Evolutionary conservation across 1,284 basidiomycete species (phyloP), one percentile per base, ranked within the genome.

Genomic region (Crucibulum parvulum): DNA sequence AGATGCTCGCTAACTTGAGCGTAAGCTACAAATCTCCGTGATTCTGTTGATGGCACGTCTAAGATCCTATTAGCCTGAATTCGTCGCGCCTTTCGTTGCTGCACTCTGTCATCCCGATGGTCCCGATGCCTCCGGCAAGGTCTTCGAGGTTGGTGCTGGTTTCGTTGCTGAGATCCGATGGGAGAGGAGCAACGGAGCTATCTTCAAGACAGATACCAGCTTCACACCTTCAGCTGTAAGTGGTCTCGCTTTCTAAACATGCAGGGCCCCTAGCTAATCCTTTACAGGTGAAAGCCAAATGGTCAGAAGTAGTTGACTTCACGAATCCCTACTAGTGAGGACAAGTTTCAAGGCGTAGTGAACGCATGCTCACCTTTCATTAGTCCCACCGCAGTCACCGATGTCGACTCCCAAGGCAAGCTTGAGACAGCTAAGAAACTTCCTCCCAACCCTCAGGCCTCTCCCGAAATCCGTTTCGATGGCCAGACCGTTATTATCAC

Each of bases 131-230:
- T 91, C 86, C 47, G 98, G 98, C 35, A 90, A 91, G 69, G 84
- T 97, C 43, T 99, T 97, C 69, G 97, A 99, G 79, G 87, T 96
- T 43, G 98, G 96, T 47, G 98, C 94, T 52, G 98, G 97, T 10
- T 99, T 91, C 75, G 84, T 95, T 62, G 93, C 95, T 7, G 94
- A 97, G 77, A 85, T 99, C 59, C 87, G 98, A 63, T 98, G 96
- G 92, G 94, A 99, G 79, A 87, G 96, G 62, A 92, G 92, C 74
- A 87, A 91, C 63, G 97, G 94, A 41, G 84, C 87, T 34, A 83
- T 97, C 54, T 99, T 97, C 88, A 96, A 92, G 80, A 91, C 95
- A 11, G 96, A 99, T 72, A 82, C 87, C 11, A 88, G 86, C 37
- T 99, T 98, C 78, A 99, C 98, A 0, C 97, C 97, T 15, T 95